Conservation (phyloP, 2,329 filamentous ascomycete species). For the Paraphaeosphaeria sporulosa region DNA sequence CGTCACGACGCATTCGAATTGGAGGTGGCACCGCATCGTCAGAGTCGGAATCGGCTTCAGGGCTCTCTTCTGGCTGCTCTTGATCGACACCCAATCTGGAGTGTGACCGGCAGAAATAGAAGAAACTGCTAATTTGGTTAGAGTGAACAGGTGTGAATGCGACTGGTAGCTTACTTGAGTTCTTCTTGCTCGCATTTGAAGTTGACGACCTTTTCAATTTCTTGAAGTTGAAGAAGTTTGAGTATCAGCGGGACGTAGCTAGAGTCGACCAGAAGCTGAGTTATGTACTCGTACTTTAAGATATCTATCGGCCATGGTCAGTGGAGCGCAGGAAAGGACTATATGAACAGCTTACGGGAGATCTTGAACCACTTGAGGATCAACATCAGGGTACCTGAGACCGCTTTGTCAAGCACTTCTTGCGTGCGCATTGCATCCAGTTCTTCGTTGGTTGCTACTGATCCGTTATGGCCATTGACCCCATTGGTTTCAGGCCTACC, state of each 20-base stretch:
- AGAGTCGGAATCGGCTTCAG: slow-evolving; percentile 44
- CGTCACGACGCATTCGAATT: slow-evolving; percentile 65
- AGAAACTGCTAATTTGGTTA: slow-evolving; percentile 69
- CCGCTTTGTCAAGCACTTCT: slow-evolving; percentile 89
- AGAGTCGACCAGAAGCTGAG: slow-evolving; percentile 89
- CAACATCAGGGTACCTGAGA: slow-evolving; percentile 87
- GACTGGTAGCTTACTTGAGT: slow-evolving; percentile 66
- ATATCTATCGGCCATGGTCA: slow-evolving; percentile 67
- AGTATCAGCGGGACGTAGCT: slow-evolving; percentile 93
- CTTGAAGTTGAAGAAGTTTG: slow-evolving; percentile 93
- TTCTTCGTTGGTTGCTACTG: slow-evolving; percentile 66
- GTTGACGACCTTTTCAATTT: slow-evolving; percentile 88
- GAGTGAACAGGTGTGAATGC: slow-evolving; percentile 23
- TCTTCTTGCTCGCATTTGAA: slow-evolving; percentile 84
- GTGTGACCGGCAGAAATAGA: slow-evolving; percentile 82
- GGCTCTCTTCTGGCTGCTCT: slow-evolving; percentile 31
- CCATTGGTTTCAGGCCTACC: slow-evolving; percentile 45
- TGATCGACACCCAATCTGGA: slow-evolving; percentile 64
- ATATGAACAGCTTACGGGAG: slow-evolving; percentile 68
- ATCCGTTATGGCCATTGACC: slow-evolving; percentile 37
- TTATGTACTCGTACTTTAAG: slow-evolving; percentile 94
- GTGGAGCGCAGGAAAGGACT: background rate
- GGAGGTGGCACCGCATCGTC: slow-evolving; percentile 85
- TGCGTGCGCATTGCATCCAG: slow-evolving; percentile 80
- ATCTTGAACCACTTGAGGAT: slow-evolving; percentile 95